These are phyloP conservation scores for Gracilaria gracilis DNA, from an alignment of 23 red algal species.

Conservation along the genomic window DNA sequence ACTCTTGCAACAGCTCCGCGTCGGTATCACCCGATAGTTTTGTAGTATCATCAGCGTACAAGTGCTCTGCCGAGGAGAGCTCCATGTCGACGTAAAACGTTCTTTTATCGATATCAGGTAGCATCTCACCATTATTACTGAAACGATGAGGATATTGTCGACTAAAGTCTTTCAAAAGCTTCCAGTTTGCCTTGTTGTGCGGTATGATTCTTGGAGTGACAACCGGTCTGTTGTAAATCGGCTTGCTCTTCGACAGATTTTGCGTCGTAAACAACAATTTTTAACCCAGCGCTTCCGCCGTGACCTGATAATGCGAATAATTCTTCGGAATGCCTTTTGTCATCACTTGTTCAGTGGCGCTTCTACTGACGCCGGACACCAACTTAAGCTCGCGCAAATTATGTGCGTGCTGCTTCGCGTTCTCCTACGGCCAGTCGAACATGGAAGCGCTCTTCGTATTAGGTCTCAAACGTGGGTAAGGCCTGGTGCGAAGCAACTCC, in stretches of 20 bases:
- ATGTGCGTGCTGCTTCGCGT: conserved; percentile 11
- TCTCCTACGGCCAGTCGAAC: conserved; percentile 50
- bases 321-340: conserved; percentile 44
- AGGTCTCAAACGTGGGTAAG: conserved; percentile 25
- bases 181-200: conserved; percentile 54
- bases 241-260: conserved; percentile 42
- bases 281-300: conserved; percentile 29
- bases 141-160: conserved; percentile 8
- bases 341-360: conserved; percentile 16
- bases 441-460: conserved; percentile 56
- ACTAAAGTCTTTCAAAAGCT: conserved; percentile 21
- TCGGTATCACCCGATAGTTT: background rate
- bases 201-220: conserved; percentile 37
- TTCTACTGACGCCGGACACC: conserved; percentile 21
- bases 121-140: conserved; percentile 1
- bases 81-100: conserved; percentile 69
- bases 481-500: background rate
- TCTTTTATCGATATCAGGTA: conserved; percentile 24
- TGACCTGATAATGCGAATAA: conserved; percentile 18
- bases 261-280: background rate
- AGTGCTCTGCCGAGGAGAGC: conserved; percentile 32
- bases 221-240: conserved; percentile 15
- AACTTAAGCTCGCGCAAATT: conserved; percentile 37
- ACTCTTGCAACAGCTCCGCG: background rate
- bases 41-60: background rate